Evolutionary conservation across 495 filamentous ascomycete genomes (phyloP), one percentile per base, ranked within the genome.

Genomic region (Aspergillus bridgeri): DNA sequence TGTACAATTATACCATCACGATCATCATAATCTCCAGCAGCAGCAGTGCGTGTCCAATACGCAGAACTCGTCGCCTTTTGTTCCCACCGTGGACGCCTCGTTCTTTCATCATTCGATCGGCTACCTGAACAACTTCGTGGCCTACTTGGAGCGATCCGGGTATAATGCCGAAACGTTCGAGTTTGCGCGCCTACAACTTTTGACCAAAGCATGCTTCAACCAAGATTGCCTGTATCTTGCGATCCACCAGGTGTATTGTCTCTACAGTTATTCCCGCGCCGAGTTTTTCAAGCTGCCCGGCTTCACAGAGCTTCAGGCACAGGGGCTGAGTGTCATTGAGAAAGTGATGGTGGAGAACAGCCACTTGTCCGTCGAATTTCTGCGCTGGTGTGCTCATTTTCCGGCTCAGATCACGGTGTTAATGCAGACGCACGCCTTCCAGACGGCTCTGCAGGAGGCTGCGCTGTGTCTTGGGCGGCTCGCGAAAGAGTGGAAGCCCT

Each of bases 201-300:
- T 92, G 5, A 56, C 48, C 4, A 71, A 85, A n/a, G 87, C 88
- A 0, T 87, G 82, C 60, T 8, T 50, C 3, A 47, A 68, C 0
- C 67, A 77, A 9, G 89, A 92, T 60, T 53, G 73, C 23, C 81
- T 88, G 63, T 92, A 87, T 63, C 47, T 91, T 50, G 75, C 75
- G 11, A 64, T 90, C 5, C 89, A 92, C 69, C 88, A 90, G 58
- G 54, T 89, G 2, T 90, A 83, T 65, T 88, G 84, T 64, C 62
- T 81, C 15, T 81, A 77, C 74, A 71, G 69, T 27, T 57, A 43
- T 2, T 25, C 59, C 5, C 57, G 61, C 17, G 49, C 54, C 15
- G 57, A 66, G 38, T 59, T 71, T 20, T 45, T 50, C n/a, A 29
- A 45, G 3, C 23, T 70, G 8, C 63, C 58, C 25, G 48, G 54